These are phyloP conservation scores for Pythium biforme DNA, from an alignment of 352 stramenopile genomes.

Conservation along the genomic window DNA sequence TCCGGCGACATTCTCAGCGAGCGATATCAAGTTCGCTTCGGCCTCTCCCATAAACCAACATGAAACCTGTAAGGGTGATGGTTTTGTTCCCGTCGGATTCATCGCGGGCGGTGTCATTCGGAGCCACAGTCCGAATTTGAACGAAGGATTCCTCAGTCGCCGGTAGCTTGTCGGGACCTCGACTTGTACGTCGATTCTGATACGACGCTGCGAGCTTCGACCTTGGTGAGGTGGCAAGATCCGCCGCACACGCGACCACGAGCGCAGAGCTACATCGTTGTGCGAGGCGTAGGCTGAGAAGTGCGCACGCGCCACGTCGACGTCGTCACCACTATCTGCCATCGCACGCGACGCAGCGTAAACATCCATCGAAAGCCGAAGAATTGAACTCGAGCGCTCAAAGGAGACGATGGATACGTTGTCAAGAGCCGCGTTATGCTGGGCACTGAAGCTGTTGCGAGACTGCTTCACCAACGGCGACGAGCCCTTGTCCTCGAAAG, in stretches of 20 bases:
- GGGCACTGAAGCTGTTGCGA: background rate
- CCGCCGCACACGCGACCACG: constrained; percentile 5
- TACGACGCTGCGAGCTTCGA: background rate
- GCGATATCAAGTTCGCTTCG: background rate
- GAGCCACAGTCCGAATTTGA: constrained; percentile 9
- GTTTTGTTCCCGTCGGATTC: background rate
- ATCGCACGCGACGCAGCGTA: background rate
- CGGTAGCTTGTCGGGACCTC: background rate
- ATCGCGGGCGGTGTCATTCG: background rate
- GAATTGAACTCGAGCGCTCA: background rate
- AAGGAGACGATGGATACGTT: background rate
- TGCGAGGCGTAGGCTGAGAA: background rate
- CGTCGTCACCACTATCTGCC: background rate
- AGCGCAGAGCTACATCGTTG: background rate
- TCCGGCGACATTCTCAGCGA: too few species aligned
- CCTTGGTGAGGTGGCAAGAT: background rate
- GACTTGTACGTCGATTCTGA: constrained; percentile 7
- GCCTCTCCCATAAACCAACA: constrained; percentile 4
- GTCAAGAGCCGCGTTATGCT: background rate
- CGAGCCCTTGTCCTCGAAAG: background rate
- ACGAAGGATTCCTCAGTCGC: background rate
- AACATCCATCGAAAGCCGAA: background rate
- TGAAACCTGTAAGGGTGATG: background rate
- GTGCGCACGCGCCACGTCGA: background rate
- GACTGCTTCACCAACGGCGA: background rate